Percentiles rank a stretch among this genome's conserved stretches.
These are phyloP conservation scores for Citrus glauca DNA, from an alignment of 345 rosid species.

Conservation along the genomic window DNA sequence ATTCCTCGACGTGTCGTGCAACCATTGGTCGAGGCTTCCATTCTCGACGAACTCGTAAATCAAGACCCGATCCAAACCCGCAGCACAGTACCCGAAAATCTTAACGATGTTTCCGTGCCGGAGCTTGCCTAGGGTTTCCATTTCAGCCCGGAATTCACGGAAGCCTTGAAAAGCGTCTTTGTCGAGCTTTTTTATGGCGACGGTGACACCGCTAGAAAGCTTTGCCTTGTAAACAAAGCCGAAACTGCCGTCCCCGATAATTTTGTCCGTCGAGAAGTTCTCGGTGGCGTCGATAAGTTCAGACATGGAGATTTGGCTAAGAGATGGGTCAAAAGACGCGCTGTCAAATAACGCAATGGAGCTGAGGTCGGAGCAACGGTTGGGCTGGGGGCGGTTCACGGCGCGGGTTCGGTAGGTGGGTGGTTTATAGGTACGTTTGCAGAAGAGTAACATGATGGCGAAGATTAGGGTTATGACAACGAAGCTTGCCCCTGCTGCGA, in stretches of 20 bases:
- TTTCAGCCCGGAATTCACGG: conserved; percentile 82
- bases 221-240: conserved; percentile 73
- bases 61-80: conserved; percentile 60
- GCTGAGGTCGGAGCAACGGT: conserved; percentile 10
- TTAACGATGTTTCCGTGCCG: conserved; percentile 64
- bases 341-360: conserved; percentile 31
- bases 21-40: conserved; percentile 79
- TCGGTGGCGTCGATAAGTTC: conserved; percentile 59
- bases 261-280: conserved; percentile 59
- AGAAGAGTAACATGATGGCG: conserved; percentile 18
- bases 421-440: conserved; percentile 17
- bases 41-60: conserved; percentile 74
- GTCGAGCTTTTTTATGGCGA: conserved; percentile 80
- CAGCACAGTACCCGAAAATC: conserved; percentile 72
- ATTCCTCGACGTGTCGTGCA: conserved; percentile 40
- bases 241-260: conserved; percentile 92
- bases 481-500: conserved; percentile 34
- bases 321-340: conserved; percentile 57
- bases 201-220: conserved; percentile 51
- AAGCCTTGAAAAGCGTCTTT: conserved; percentile 83
- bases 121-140: conserved; percentile 72
- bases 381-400: conserved; percentile 12
- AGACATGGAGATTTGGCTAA: conserved; percentile 56
- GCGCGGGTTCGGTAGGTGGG: conserved; percentile 11
- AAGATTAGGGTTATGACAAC: conserved; percentile 22